These are phyloP conservation scores for Yamadazyma nakazawae DNA, from an alignment of 805 yeast species.

Conservation along the genomic window DNA sequence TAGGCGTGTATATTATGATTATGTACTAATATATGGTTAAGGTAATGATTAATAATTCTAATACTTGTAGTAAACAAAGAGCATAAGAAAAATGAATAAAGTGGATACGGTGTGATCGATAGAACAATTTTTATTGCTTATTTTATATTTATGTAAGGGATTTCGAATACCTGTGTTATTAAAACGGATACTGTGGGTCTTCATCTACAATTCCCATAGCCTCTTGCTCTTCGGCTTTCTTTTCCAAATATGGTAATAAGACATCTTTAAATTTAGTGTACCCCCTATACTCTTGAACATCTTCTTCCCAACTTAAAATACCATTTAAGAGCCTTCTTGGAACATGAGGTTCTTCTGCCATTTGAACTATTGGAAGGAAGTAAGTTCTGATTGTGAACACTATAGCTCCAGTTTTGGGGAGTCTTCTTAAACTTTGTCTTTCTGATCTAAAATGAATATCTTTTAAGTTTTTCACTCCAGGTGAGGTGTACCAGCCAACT, in stretches of 20 bases:
- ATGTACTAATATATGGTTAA: constrained; percentile 16
- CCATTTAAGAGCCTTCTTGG: constrained; percentile 61
- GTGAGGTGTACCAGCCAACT: constrained; percentile 67
- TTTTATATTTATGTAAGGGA: background rate
- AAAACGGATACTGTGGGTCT: constrained; percentile 44
- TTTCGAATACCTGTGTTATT: background rate
- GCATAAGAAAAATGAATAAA: background rate
- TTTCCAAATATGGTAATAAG: constrained; percentile 51
- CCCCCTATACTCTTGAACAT: constrained; percentile 61
- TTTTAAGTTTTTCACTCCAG: constrained; percentile 42
- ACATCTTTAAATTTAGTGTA: constrained; percentile 50
- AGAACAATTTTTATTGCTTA: too few relatives aligned
- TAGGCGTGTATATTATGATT: constrained; percentile 16
- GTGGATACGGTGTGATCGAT: background rate
- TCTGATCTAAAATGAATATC: constrained; percentile 59
- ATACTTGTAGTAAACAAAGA: background rate
- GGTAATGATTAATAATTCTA: constrained; percentile 1
- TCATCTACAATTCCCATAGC: constrained; percentile 36
- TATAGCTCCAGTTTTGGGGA: constrained; percentile 57
- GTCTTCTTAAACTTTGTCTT: constrained; percentile 58
- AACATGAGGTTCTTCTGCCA: constrained; percentile 57
- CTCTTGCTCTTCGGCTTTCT: constrained; percentile 49
- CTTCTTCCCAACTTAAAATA: constrained; percentile 56
- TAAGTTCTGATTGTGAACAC: constrained; percentile 64
- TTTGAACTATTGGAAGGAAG: constrained; percentile 51